Base-by-base conservation (phyloP, 2,329 filamentous ascomycete genomes). In the Cladophialophora exuberans region DNA sequence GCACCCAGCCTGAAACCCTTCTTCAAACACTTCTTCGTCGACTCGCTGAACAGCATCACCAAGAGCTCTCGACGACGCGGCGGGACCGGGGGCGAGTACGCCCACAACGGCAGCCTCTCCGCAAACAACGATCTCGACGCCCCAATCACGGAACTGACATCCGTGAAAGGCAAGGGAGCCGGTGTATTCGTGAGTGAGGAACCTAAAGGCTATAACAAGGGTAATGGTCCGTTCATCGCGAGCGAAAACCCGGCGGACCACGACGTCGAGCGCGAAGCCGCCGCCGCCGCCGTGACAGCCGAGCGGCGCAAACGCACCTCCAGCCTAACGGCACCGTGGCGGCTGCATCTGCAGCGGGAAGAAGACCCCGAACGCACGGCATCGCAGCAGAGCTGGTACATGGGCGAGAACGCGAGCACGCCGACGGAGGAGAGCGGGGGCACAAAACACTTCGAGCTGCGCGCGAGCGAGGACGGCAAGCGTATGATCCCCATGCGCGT, bases 391-490 rank as follows among this genome's bases (percentile, higher is more conserved):
- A 49, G 46, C 22, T 49, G 51, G 18, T 61, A 58, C 36, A 13
- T 58, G 44, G 31, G 43, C 13, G 58, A 56, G 11, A 50, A 54
- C 5, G 87, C 0, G 73, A 76, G 55, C 81, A 85, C 56, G 85
- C 59, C 80, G 90, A 11, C 7, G 5, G 35, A 11, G 20, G 13
- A 20, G 18, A 22, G 9, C 10, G 39, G 39, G 22, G n/a, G n/a
- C n/a, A 22, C 83, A 95, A 63, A 91, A 91, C 0, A 84, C 96
- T 43, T 87, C 87, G 33, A 96, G 88, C 66, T 96, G 90, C 39
- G 55, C 6, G 38, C 55, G 33, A 59, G 54, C 31, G 51, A 42
- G 17, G 59, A 59, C 20, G 59, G 59, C 39, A 59, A 59, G 28
- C 59, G 55, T 38, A 59, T 59, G 28, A 57, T 62, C 22, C 59